phyloP scores from a whole-genome alignment of 2,329 filamentous ascomycete genomes.

The Ceratocystis variospora region DNA sequence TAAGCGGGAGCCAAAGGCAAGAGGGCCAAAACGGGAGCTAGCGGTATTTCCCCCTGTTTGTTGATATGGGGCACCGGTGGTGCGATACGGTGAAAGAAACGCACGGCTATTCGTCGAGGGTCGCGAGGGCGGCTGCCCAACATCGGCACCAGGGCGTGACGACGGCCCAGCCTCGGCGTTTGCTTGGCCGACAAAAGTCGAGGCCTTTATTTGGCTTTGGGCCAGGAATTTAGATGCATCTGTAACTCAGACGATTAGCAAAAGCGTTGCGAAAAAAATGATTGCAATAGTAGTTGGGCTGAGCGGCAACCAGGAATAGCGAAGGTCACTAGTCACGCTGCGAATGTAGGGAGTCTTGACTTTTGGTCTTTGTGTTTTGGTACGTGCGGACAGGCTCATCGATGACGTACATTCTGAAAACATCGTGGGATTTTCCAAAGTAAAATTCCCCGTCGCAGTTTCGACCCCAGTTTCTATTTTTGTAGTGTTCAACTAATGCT shows the following conservation, averaged over 20 bases:
- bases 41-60: conserved; percentile 38
- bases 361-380: background rate
- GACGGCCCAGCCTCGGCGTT: conserved; percentile 31
- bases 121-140: conserved; percentile 3
- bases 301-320: background rate
- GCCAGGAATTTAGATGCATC: conserved; percentile 94
- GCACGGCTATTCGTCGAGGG: conserved; percentile 27
- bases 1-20: conserved; percentile 64
- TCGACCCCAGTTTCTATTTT: background rate
- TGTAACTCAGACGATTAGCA: conserved; percentile 28
- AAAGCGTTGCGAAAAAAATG: background rate
- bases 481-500: background rate
- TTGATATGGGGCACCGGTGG: conserved; percentile 62
- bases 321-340: conserved; percentile 15
- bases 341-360: conserved; percentile 2
- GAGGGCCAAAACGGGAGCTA: conserved; percentile 56
- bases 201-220: conserved; percentile 86
- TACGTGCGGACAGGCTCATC: background rate
- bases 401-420: conserved; percentile 66
- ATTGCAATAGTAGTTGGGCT: background rate
- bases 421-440: conserved; percentile 24
- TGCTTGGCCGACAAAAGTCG: conserved; percentile 48
- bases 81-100: conserved; percentile 34
- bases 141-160: conserved; percentile 26
- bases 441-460: background rate